A percentile compares a stretch with the other conserved stretches of the same genome.
Conservation (phyloP, 108 stramenopile genomes). For the Schizochytrium sp. region DNA sequence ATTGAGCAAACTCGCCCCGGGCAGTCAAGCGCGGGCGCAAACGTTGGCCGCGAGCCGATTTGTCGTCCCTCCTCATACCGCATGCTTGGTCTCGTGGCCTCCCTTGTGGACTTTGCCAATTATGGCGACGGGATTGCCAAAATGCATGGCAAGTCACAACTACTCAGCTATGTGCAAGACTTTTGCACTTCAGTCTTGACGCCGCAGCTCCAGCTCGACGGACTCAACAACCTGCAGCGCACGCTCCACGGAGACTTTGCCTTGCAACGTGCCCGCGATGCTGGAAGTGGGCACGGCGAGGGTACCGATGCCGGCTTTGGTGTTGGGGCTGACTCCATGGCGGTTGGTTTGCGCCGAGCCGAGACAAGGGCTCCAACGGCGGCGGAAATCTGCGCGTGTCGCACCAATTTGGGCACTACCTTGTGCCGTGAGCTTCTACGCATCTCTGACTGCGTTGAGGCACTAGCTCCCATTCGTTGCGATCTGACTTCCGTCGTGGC, state of each 20-base stretch:
- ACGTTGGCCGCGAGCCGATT: neutral
- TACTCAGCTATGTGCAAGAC: neutral
- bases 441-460: neutral
- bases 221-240: neutral
- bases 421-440: neutral
- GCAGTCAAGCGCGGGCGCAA: neutral
- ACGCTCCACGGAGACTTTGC: neutral
- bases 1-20: neutral
- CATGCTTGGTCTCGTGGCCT: neutral
- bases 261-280: neutral
- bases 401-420: neutral
- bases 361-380: neutral
- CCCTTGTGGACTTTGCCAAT: neutral
- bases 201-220: neutral
- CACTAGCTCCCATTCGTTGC: neutral
- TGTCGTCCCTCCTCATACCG: neutral
- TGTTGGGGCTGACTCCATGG: neutral
- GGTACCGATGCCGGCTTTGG: neutral
- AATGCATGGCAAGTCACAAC: neutral
- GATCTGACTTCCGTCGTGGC: neutral
- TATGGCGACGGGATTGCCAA: neutral
- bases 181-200: neutral
- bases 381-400: neutral
- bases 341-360: neutral
- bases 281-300: neutral